Evolutionary conservation across 768 basidiomycete species (phyloP).

Genomic region (Lactarius pseudohatsudake): DNA sequence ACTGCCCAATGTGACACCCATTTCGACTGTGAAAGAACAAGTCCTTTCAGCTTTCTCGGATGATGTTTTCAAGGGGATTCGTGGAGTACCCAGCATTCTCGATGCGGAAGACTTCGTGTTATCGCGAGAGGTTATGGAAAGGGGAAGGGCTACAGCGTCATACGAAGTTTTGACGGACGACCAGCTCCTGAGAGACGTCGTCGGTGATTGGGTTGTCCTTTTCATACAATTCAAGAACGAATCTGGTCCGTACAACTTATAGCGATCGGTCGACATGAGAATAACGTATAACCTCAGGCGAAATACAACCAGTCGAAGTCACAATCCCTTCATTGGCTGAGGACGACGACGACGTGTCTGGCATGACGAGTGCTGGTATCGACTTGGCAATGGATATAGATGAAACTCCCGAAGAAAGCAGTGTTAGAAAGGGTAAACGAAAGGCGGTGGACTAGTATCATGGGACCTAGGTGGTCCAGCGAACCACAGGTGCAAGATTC

Average conservation of each 20-base stretch:
- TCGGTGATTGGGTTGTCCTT: conserved; percentile 65
- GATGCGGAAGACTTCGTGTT: conserved; percentile 60
- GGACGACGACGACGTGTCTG: conserved; percentile 53
- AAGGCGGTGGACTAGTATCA: conserved; percentile 43
- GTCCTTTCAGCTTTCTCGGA: conserved; percentile 60
- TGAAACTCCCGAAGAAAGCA: conserved; percentile 36
- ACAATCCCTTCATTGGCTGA: conserved; percentile 57
- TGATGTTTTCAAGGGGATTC: conserved; percentile 40
- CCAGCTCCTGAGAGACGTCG: conserved; percentile 47
- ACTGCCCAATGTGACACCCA: conserved; percentile 50
- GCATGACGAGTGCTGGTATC: conserved; percentile 15
- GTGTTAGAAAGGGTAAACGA: conserved; percentile 60
- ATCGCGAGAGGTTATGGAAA: conserved; percentile 53
- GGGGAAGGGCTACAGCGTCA: conserved; percentile 46
- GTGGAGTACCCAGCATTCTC: conserved; percentile 39
- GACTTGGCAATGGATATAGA: conserved; percentile 28
- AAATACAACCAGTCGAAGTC: conserved; percentile 58
- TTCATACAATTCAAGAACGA: conserved; percentile 67
- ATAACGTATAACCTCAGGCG: conserved; percentile 38
- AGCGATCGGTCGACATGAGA: not conserved
- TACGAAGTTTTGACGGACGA: conserved; percentile 55
- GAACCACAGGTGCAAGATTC: not conserved
- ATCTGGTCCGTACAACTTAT: conserved; percentile 48
- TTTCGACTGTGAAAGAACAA: conserved; percentile 62
- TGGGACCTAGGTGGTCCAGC: not conserved